phyloP scores from a whole-genome alignment of 495 filamentous ascomycete species.

The Podospora fimiseda region DNA sequence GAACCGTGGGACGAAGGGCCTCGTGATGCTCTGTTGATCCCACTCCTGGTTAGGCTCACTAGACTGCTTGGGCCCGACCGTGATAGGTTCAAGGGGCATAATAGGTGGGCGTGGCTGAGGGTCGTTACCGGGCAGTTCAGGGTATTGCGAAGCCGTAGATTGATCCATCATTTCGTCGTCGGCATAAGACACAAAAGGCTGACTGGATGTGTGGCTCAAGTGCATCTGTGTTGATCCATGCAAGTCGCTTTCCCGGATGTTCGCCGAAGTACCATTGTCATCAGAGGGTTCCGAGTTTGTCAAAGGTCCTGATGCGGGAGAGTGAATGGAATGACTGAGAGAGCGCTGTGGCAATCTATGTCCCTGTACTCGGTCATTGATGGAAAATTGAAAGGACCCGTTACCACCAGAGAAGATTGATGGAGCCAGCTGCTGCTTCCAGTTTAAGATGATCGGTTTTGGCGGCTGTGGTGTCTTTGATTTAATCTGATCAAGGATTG shows the following conservation, averaged over 20 bases:
- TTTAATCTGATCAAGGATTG: not conserved
- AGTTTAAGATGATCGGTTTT: not conserved
- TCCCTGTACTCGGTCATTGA: not conserved
- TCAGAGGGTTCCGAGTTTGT: not conserved
- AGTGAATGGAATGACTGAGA: not conserved
- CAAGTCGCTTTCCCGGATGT: not conserved
- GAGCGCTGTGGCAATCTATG: not conserved
- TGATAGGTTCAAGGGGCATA: not conserved
- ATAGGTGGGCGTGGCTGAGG: not conserved
- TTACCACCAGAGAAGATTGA: not conserved
- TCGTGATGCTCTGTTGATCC: not conserved
- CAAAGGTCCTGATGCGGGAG: not conserved
- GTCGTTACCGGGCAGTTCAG: not conserved
- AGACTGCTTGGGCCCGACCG: not conserved
- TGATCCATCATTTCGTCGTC: not conserved
- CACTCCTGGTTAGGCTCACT: not conserved
- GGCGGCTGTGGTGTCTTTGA: not conserved
- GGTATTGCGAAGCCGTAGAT: not conserved
- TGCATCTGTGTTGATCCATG: not conserved
- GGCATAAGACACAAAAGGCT: not conserved
- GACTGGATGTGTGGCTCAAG: not conserved
- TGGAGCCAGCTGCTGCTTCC: not conserved
- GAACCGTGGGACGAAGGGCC: constrained; percentile 17
- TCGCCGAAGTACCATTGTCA: not conserved
- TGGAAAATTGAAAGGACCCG: not conserved